Conservation (phyloP, 441 rosid genomes). For the Corymbia calophylla region DNA sequence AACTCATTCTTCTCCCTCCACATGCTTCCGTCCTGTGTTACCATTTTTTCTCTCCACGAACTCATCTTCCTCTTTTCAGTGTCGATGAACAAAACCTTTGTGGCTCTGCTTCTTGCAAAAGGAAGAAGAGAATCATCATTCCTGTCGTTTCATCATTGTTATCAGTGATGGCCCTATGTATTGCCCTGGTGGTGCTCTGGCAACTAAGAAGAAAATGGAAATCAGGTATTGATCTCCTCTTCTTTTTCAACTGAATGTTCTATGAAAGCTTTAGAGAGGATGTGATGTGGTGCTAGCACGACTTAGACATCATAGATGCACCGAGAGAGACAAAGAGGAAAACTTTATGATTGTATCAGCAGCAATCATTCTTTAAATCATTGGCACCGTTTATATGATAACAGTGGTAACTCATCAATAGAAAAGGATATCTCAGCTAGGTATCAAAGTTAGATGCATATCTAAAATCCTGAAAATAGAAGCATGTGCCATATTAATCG, state of each 20-base stretch:
- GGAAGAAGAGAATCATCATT: neutral
- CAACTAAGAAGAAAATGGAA: neutral
- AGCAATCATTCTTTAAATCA: neutral
- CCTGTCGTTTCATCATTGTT: neutral
- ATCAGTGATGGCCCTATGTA: neutral
- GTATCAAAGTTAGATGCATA: neutral
- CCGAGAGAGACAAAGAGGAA: neutral
- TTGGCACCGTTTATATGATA: neutral
- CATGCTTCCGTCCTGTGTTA: neutral
- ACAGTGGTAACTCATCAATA: neutral
- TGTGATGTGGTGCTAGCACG: neutral
- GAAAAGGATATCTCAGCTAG: neutral
- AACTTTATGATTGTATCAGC: neutral
- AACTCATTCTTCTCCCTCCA: neutral
- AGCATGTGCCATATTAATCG: neutral
- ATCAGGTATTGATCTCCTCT: neutral
- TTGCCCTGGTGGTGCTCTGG: neutral
- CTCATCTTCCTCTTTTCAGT: neutral
- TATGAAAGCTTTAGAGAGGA: neutral
- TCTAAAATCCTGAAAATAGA: neutral
- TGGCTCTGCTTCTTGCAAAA: neutral
- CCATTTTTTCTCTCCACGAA: neutral
- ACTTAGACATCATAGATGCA: neutral
- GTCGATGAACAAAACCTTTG: conserved; percentile 2
- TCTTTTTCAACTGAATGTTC: neutral